phyloP scores from a whole-genome alignment of 2,329 filamentous ascomycete species.

The Hypomyces perniciosus region DNA sequence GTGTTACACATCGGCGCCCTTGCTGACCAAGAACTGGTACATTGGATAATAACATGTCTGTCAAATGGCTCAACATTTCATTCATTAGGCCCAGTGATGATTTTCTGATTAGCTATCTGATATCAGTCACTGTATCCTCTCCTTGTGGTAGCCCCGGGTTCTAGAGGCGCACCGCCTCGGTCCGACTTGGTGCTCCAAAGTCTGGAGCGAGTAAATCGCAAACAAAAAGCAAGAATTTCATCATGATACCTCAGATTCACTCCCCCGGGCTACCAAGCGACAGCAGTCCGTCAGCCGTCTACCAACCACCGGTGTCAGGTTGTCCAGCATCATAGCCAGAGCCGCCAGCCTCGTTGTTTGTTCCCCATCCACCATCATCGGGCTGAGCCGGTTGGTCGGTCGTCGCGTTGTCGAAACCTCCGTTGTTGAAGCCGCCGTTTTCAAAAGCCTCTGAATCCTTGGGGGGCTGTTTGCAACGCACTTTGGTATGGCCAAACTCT shows the following conservation, averaged over 20 bases:
- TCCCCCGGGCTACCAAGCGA: too few relatives aligned
- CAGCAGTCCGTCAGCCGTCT: not conserved
- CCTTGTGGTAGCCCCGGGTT: not conserved
- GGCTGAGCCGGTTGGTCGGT: not conserved
- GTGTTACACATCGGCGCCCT: conserved; percentile 13
- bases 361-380: not conserved
- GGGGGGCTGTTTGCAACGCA: conserved; percentile 30
- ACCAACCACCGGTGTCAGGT: conserved; percentile 5
- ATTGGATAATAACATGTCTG: too few relatives aligned
- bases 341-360: not conserved
- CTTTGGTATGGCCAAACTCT: conserved; percentile 34
- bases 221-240: not conserved
- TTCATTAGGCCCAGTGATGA: not conserved
- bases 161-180: too few relatives aligned
- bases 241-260: not conserved
- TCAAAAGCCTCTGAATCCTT: conserved; percentile 9
- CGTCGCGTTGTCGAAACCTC: not conserved
- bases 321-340: not conserved
- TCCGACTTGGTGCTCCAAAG: not conserved
- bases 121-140: not conserved
- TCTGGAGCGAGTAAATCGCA: not conserved
- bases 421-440: not conserved
- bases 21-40: not conserved
- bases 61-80: too few relatives aligned
- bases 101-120: not conserved